Percentiles rank a stretch among this genome's conserved stretches.
These are phyloP conservation scores for Rhododendron kiyosumense DNA, from an alignment of 148 eudicot genomes.

Conservation along the genomic window DNA sequence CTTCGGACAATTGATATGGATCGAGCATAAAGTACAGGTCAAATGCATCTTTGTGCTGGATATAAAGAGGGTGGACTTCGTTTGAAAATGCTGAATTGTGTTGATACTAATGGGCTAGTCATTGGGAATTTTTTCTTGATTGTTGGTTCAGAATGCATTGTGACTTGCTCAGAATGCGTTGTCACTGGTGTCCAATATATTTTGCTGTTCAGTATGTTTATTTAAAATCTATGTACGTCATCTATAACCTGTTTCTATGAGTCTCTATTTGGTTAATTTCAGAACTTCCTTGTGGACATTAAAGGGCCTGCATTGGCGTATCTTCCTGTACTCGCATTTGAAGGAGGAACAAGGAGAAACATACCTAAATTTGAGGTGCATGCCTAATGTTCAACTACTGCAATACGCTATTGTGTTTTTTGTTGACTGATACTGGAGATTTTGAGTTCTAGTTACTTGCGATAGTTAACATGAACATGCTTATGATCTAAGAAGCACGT, in stretches of 20 bases:
- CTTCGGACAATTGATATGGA: not conserved
- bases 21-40: not conserved
- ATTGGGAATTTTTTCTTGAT: not conserved
- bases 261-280: conserved; percentile 15
- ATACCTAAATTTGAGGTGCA: conserved; percentile 90
- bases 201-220: not conserved
- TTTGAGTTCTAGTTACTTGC: not conserved
- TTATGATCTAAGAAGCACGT: not conserved
- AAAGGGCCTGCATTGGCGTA: conserved; percentile 87
- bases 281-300: conserved; percentile 94
- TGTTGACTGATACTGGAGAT: conserved; percentile 2
- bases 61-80: not conserved
- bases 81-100: not conserved
- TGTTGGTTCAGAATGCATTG: not conserved
- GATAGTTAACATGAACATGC: not conserved
- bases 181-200: not conserved
- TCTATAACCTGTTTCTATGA: not conserved
- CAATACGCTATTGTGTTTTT: not conserved
- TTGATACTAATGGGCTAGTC: not conserved
- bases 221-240: not conserved
- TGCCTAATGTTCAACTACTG: not conserved
- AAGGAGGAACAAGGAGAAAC: conserved; percentile 93
- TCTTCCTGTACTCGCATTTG: conserved; percentile 95
- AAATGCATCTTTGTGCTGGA: not conserved
- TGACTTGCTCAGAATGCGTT: not conserved